Evolutionary conservation across 2,329 filamentous ascomycete species (phyloP).

Genomic region (Nectriaceae sp.): DNA sequence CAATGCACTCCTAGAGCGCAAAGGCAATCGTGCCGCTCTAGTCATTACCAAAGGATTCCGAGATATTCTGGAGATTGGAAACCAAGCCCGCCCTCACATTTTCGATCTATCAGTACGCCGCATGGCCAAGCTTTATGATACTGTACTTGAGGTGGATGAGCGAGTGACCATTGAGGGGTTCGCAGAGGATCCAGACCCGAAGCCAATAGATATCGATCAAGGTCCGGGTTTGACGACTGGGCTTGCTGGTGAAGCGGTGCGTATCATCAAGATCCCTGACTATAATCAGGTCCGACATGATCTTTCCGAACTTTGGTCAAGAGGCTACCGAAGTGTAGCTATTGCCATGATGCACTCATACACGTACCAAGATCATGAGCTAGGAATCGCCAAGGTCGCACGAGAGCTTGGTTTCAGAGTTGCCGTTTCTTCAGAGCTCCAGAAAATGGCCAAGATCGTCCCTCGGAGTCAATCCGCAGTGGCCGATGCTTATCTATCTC

Average conservation of each 20-base stretch:
- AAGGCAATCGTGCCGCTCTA: slow-evolving; percentile 71
- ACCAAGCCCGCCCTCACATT: slow-evolving; percentile 72
- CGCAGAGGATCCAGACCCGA: slow-evolving; percentile 64
- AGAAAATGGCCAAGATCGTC: slow-evolving; percentile 47
- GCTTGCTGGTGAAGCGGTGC: slow-evolving; percentile 67
- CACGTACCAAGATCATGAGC: slow-evolving; percentile 57
- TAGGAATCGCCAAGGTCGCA: slow-evolving; percentile 37
- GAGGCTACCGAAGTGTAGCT: slow-evolving; percentile 53
- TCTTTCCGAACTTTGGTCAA: slow-evolving; percentile 60
- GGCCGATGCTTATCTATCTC: slow-evolving; percentile 47
- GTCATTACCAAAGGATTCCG: slow-evolving; percentile 73
- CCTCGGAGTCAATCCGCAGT: slow-evolving; percentile 45
- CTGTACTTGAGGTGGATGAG: slow-evolving; percentile 73
- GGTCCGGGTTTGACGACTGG: slow-evolving; percentile 65
- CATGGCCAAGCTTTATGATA: slow-evolving; percentile 69
- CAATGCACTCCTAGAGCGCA: slow-evolving; percentile 74
- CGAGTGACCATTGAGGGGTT: slow-evolving; percentile 74
- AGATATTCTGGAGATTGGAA: slow-evolving; percentile 71
- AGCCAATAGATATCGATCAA: slow-evolving; percentile 43
- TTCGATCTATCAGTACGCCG: slow-evolving; percentile 72
- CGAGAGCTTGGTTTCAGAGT: slow-evolving; percentile 44
- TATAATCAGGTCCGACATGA: slow-evolving; percentile 54
- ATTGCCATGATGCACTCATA: slow-evolving; percentile 77
- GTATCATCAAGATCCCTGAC: slow-evolving; percentile 63
- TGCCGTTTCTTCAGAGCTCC: slow-evolving; percentile 38